Base-by-base conservation (phyloP, 768 basidiomycete species). In the Pisolithus orientalis region DNA sequence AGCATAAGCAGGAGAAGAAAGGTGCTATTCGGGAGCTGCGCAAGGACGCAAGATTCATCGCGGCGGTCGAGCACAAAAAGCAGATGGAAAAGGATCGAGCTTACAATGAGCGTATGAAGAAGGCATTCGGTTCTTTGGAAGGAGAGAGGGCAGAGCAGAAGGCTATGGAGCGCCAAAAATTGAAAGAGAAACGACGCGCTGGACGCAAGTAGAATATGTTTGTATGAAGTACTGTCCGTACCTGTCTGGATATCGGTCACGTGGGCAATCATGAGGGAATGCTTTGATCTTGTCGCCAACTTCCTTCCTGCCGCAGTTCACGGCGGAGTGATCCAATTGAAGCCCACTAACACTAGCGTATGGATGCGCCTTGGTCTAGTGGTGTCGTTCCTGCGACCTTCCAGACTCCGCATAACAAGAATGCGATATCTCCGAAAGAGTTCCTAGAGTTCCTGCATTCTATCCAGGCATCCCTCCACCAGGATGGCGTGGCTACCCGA, bases 81-180 rank as follows among this genome's bases (percentile, higher is more conserved):
- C 87, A 91, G 71, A 72, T 75, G 67, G 87, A 88, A 73, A 94
- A 92, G 77, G 95, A 97, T 62, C 73, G 62, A 56, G 71, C 70
- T 28, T 97, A 99, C 69, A 83, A 81, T 61, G 80, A 83, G 46
- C 80, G 83, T 57, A 92, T 98, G 86, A 85, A 86, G 65, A 83
- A 79, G 62, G 92, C 87, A 24, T 88, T 78, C 66, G 83, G 77
- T 2, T 81, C 82, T 0, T 75, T 92, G 29, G 89, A 92, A 58
- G 79, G 83, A 29, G 96, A 99, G 74, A 76, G 95, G 49, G 92
- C 93, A 21, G 96, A 98, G 71, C 84, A 97, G 73, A 98, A 96
- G 75, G 83, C 82, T 40, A 83, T 87, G 85, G 87, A 94, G 63
- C 79, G 88, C 66, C 86, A 85, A 63, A 93, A 92, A 70, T 67